Evolutionary conservation across 371 early-diverging fungal species (phyloP), one percentile per base, ranked within the genome.

Genomic region (Mortierella sp.): DNA sequence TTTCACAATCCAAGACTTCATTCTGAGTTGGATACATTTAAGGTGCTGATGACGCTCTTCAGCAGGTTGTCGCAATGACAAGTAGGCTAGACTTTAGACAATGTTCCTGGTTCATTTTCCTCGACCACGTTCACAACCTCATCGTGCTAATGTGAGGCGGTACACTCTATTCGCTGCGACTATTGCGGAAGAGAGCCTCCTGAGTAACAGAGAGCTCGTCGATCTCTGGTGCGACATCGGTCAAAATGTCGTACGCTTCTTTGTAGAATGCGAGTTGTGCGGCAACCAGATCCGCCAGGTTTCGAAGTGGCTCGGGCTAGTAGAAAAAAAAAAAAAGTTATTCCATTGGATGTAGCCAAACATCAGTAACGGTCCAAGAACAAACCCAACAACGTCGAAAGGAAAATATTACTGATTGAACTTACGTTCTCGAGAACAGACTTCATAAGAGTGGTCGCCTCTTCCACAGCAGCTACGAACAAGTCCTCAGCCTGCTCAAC

Each of bases 191-290:
- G 47, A 94, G 72, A 2, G 95, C 89, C 61, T 96, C 96, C 74
- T 95, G 96, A 4, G 95, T 94, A 30, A 91, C 90, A 62, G 92
- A 89, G 61, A 96, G 91, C 83, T 96, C 95, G 68, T 95, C 95
- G 48, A 97, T 89, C 74, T 97, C 96, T 3, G 96, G 95, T 21
- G 89, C 87, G 45, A 96, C 78, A 54, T 93, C 94, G 19, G 89
- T 71, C 67, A 97, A 78, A 16, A 90, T 68, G 54, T 92, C 92
- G 52, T 90, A 87, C 7, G 92, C 91, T 76, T 90, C 89, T 82
- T 94, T 92, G 83, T 88, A 93, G 83, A 88, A 95, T n/a, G 82
- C 83, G 31, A 93, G 83, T 81, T 97, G 96, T 16, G 93, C 93
- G n/a, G 89, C 87, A 21, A 94, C 93, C 49, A 96, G 80, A 61